A percentile compares a stretch with the other conserved stretches of the same genome.
Conservation (phyloP, 2,329 filamentous ascomycete genomes). For the Diaporthe sp. region DNA sequence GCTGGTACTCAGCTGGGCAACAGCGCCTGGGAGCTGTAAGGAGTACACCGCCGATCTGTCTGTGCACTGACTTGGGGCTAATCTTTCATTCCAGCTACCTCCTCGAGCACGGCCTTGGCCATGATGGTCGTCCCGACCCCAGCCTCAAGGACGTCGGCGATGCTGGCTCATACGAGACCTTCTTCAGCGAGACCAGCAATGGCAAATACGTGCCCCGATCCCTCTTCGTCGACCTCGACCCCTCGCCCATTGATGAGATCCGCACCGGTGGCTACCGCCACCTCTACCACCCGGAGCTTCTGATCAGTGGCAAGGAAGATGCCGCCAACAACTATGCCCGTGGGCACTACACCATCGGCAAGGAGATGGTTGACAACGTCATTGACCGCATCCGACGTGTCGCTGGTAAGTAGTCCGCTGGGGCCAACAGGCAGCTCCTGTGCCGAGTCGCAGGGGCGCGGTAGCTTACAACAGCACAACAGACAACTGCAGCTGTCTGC, state of each 20-base stretch:
- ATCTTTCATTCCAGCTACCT: slow-evolving; percentile 67
- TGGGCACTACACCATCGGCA: slow-evolving; percentile 82
- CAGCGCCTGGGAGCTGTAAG: slow-evolving; percentile 82
- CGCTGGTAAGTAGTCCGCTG: slow-evolving; percentile 63
- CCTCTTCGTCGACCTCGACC: slow-evolving; percentile 80
- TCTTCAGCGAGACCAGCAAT: slow-evolving; percentile 79
- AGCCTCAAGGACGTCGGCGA: slow-evolving; percentile 71
- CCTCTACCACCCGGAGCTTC: slow-evolving; percentile 79
- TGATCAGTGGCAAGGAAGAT: slow-evolving; percentile 82
- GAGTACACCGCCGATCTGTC: slow-evolving; percentile 46
- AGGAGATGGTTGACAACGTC: slow-evolving; percentile 80
- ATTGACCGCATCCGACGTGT: slow-evolving; percentile 79
- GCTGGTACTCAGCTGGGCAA: slow-evolving; percentile 81
- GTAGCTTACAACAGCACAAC: slow-evolving; percentile 40
- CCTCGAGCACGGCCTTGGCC: slow-evolving; percentile 77
- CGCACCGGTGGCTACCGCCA: slow-evolving; percentile 76
- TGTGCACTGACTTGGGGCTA: slow-evolving; percentile 43
- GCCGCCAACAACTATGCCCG: slow-evolving; percentile 83
- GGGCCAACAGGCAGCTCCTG: slow-evolving; percentile 35
- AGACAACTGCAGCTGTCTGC: slow-evolving; percentile 81
- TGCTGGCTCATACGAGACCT: slow-evolving; percentile 76
- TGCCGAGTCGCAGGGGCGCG: slow-evolving; percentile 30
- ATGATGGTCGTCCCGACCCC: slow-evolving; percentile 74
- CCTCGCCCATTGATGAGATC: slow-evolving; percentile 81
- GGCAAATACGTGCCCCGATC: slow-evolving; percentile 81